A percentile compares a stretch with the other conserved stretches of the same genome.
These are phyloP conservation scores for Lentinula novae-zelandiae DNA, from an alignment of 1,284 basidiomycete species.

Conservation along the genomic window DNA sequence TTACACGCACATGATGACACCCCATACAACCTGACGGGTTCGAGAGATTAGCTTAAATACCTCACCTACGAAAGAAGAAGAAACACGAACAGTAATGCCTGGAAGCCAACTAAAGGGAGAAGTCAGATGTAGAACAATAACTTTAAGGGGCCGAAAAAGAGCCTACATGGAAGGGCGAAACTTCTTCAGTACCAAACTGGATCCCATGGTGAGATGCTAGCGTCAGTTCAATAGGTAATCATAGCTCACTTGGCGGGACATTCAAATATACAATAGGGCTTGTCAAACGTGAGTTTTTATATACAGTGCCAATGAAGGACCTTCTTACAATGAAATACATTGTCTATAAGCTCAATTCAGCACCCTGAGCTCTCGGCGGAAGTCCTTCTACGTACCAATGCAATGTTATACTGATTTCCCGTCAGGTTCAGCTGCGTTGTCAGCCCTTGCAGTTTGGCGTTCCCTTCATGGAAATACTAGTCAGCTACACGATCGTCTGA, in stretches of 20 bases:
- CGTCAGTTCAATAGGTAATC: neutral
- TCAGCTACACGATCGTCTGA: neutral
- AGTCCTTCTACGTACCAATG: conserved; percentile 39
- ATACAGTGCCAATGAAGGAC: too few species aligned
- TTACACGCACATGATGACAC: conserved; percentile 38
- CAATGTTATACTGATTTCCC: conserved; percentile 63
- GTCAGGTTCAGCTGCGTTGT: conserved; percentile 47
- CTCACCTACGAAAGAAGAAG: neutral
- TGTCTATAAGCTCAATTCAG: conserved; percentile 38
- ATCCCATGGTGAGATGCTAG: conserved; percentile 11
- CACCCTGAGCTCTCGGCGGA: too few species aligned
- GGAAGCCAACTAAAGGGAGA: conserved; percentile 39
- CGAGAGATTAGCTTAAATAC: conserved; percentile 4
- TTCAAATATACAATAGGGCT: conserved; percentile 63
- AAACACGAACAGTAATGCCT: conserved; percentile 37
- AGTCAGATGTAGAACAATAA: neutral
- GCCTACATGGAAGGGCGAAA: conserved; percentile 47
- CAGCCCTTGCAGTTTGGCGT: conserved; percentile 63
- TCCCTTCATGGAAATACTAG: conserved; percentile 37
- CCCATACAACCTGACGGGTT: conserved; percentile 42
- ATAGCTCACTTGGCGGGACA: conserved; percentile 52
- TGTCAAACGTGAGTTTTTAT: neutral
- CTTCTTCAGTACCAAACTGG: conserved; percentile 45
- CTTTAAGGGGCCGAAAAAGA: neutral
- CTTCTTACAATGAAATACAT: conserved; percentile 61